These are phyloP conservation scores for Agrostemma githago DNA, from an alignment of 148 eudicot species.

Conservation along the genomic window DNA sequence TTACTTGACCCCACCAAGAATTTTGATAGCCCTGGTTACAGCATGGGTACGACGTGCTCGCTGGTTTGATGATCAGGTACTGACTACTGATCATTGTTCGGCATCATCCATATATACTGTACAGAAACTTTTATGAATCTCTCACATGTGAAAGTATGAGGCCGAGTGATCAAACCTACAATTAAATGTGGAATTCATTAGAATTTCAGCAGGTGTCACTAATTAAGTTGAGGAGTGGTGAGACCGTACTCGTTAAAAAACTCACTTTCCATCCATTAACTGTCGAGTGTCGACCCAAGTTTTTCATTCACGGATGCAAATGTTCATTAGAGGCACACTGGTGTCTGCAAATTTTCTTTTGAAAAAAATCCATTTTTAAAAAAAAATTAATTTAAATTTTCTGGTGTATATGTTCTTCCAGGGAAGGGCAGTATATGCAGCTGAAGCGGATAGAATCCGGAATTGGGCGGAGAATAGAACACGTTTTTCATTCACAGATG, in stretches of 20 bases:
- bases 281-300: not conserved
- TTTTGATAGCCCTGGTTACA: conserved; percentile 85
- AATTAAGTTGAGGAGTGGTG: not conserved
- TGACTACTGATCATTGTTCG: conserved; percentile 21
- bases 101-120: not conserved
- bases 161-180: not conserved
- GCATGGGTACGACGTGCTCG: conserved; percentile 95
- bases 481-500: conserved; percentile 91
- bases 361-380: not conserved
- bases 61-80: conserved; percentile 97
- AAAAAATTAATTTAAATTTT: not conserved
- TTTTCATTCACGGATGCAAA: not conserved
- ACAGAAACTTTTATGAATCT: not conserved
- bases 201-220: not conserved
- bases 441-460: conserved; percentile 89
- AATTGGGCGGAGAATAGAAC: conserved; percentile 98
- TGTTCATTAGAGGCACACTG: not conserved
- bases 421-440: conserved; percentile 97
- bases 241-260: not conserved
- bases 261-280: not conserved
- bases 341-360: not conserved
- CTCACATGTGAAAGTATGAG: no score
- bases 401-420: conserved; percentile 18
- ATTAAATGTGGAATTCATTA: not conserved
- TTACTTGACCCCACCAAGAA: conserved; percentile 98